These are phyloP conservation scores for Mallotus repandus DNA, from an alignment of 441 rosid species.

Conservation along the genomic window DNA sequence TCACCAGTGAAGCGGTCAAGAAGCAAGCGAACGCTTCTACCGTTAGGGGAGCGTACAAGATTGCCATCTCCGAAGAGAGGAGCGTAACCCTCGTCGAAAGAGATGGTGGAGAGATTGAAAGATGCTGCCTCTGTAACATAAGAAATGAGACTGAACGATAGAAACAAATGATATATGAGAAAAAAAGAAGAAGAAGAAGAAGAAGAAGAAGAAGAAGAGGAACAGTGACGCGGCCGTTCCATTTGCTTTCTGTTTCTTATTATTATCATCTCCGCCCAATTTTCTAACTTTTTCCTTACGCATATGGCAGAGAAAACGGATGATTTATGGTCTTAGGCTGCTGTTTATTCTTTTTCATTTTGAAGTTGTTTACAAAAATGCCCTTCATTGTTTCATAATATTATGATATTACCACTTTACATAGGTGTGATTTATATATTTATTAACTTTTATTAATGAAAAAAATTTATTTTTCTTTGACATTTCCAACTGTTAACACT, in stretches of 20 bases:
- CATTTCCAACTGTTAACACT: no score
- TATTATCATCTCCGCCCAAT: background rate
- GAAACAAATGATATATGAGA: background rate
- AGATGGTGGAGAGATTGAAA: conserved; percentile 53
- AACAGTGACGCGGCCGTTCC: background rate
- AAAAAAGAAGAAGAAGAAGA: no score
- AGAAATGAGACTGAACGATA: background rate
- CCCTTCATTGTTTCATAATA: background rate
- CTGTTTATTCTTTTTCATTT: background rate
- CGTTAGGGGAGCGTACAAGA: conserved; percentile 71
- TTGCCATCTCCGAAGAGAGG: conserved; percentile 86
- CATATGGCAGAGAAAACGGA: background rate
- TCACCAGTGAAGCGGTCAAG: conserved; percentile 79
- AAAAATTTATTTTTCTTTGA: no score
- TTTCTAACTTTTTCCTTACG: background rate
- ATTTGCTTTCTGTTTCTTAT: background rate
- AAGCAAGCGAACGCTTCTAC: conserved; percentile 70
- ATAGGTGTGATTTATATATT: no score
- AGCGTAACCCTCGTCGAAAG: conserved; percentile 72
- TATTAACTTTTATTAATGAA: no score
- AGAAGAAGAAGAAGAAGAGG: background rate
- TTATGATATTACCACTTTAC: background rate
- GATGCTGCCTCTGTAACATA: conserved; percentile 11
- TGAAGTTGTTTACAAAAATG: background rate
- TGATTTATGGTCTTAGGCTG: background rate